phyloP scores from a whole-genome alignment of 106 monocot genomes.

The Triglochin maritima region DNA sequence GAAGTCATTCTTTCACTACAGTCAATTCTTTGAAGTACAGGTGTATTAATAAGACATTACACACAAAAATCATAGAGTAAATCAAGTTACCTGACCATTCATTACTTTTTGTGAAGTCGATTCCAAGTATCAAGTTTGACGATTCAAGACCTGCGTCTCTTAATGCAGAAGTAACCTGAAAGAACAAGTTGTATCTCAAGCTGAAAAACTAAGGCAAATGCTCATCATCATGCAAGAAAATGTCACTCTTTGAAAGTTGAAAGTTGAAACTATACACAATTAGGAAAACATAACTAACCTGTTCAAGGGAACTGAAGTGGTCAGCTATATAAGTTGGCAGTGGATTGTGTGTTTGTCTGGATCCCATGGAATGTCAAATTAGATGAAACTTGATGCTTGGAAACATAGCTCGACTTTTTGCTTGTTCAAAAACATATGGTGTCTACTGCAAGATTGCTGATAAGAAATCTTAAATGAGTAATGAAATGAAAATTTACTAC shows the following conservation, averaged over 20 bases:
- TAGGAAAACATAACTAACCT: conserved; percentile 4
- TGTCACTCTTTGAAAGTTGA: neutral
- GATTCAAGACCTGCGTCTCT: conserved; percentile 59
- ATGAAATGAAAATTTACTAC: too few species aligned
- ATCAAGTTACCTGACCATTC: conserved; percentile 19
- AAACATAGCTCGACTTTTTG: too few species aligned
- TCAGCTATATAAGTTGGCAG: conserved; percentile 3
- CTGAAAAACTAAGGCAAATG: neutral
- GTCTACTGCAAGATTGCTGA: too few species aligned
- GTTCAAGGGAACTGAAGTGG: conserved; percentile 4
- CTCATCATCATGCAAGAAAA: neutral
- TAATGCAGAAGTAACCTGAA: conserved; percentile 52
- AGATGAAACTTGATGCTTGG: too few species aligned
- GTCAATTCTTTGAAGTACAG: neutral
- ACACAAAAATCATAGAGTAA: neutral
- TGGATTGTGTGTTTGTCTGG: neutral
- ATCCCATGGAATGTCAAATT: neutral
- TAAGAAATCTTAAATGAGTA: too few species aligned
- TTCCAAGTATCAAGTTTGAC: conserved; percentile 63
- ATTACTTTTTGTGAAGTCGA: conserved; percentile 79
- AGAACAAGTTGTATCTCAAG: neutral
- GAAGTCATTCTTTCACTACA: neutral
- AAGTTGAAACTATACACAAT: neutral
- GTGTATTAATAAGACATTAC: too few species aligned
- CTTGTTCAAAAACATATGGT: too few species aligned